These are phyloP conservation scores for Talaromyces sp. DNA, from an alignment of 2,329 filamentous ascomycete genomes.

Conservation along the genomic window DNA sequence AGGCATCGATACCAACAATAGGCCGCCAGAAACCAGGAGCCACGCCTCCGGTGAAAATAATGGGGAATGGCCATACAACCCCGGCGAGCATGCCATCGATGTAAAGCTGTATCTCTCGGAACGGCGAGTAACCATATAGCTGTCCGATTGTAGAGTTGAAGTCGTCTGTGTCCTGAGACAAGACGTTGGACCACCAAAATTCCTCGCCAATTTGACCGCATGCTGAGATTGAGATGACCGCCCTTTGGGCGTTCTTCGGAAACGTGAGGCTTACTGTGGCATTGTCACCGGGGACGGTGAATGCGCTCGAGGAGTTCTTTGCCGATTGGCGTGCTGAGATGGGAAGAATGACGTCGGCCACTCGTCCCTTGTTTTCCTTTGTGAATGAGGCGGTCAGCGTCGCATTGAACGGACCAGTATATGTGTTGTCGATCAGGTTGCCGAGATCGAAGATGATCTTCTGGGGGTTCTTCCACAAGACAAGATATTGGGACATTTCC, in stretches of 20 bases:
- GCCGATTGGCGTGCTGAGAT: conserved; percentile 36
- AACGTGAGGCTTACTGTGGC: conserved; percentile 58
- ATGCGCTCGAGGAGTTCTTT: conserved; percentile 57
- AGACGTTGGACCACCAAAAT: conserved; percentile 80
- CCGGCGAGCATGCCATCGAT: conserved; percentile 71
- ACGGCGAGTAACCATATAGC: conserved; percentile 65
- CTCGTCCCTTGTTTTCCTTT: conserved; percentile 30
- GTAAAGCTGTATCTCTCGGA: conserved; percentile 69
- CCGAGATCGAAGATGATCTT: conserved; percentile 75
- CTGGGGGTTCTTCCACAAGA: conserved; percentile 63
- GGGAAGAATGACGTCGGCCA: conserved; percentile 64
- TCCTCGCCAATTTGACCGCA: conserved; percentile 73
- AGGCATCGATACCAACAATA: conserved; percentile 71
- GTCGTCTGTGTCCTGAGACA: conserved; percentile 53
- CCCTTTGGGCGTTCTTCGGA: conserved; percentile 61
- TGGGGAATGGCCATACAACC: conserved; percentile 73
- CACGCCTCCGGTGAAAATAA: conserved; percentile 77
- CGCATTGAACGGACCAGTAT: conserved; percentile 69
- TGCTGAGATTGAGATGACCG: conserved; percentile 70
- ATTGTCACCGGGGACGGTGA: conserved; percentile 58
- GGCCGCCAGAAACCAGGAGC: conserved; percentile 72
- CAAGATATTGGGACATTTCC: conserved; percentile 67
- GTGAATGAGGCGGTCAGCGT: conserved; percentile 72
- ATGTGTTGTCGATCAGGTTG: conserved; percentile 64
- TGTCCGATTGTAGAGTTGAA: conserved; percentile 55